Percentiles rank a stretch among this genome's conserved stretches.
Conservation (phyloP, 2,329 filamentous ascomycete species). For the Aureobasidium mangrovei region DNA sequence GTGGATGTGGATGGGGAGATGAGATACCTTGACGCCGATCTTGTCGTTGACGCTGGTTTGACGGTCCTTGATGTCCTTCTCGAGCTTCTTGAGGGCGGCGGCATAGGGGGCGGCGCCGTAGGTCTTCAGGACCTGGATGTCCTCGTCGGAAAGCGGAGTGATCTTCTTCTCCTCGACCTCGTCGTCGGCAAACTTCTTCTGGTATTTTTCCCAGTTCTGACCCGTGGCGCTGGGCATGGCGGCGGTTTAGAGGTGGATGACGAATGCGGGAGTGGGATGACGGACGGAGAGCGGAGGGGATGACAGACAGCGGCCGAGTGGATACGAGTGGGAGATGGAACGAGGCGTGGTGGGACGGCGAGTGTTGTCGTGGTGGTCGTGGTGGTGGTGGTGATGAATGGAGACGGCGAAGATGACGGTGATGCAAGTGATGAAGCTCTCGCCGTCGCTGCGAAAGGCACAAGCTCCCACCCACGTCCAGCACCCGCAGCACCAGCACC, state of each 20-base stretch:
- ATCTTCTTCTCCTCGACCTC: slow-evolving; percentile 99
- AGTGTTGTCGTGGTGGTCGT: no score
- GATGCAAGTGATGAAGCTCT: background rate
- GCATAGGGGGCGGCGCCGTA: slow-evolving; percentile 92
- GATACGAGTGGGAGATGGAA: background rate
- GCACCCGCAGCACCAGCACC: background rate
- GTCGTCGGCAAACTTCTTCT: slow-evolving; percentile 93
- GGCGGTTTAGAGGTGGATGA: slow-evolving; percentile 21
- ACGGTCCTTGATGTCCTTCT: slow-evolving; percentile 99
- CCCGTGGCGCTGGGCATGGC: slow-evolving; percentile 89
- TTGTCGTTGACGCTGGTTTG: slow-evolving; percentile 98
- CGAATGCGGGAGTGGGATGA: slow-evolving; percentile 8
- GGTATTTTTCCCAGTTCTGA: slow-evolving; percentile 95
- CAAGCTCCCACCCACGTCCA: background rate
- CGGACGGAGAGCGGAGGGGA: background rate
- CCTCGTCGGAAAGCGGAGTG: slow-evolving; percentile 88
- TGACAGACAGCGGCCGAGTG: background rate
- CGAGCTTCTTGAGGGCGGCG: slow-evolving; percentile 87
- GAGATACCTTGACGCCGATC: slow-evolving; percentile 69
- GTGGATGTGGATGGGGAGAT: background rate
- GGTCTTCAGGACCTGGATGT: slow-evolving; percentile 98
- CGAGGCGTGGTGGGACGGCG: background rate
- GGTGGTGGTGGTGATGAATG: background rate
- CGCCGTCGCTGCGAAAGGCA: background rate
- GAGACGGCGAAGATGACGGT: background rate